Base-by-base conservation (phyloP, 1,139 yeast species). In the Blastobotrys proliferans region DNA sequence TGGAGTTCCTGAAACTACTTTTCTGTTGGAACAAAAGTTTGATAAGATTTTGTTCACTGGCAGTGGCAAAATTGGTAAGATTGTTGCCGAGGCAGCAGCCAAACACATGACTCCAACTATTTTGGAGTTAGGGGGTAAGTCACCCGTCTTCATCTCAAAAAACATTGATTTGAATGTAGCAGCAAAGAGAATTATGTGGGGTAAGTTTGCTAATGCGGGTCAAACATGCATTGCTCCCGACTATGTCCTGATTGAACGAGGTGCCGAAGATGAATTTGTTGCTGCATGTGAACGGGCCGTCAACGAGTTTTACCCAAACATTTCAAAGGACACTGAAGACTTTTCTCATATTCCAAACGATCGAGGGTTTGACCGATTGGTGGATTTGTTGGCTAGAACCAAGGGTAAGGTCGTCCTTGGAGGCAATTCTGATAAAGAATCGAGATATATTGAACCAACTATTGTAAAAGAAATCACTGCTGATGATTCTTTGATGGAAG, bases 201-300 rank as follows among this genome's bases (percentile, higher is more conserved):
- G 92, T 26, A 77, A 83, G 52, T 83, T 81, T 56, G 68, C 77
- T 32, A 88, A 86, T 60, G 78, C 83, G n/a, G 97, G 97, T 22
- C 97, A 88, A 64, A 81, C 94, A 1, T 88, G 97, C 69, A 86
- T 87, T 35, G 86, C 94, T 1, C 83, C 88, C 8, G 97, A 90
- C 64, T 90, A 87, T 56, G 68, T 83, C 6, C 59, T 87, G 40
- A 82, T 81, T 18, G 88, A 83, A 48, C 76, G 73, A 35, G 65
- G 71, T 1, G 61, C 79, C 18, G 76, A 79, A 53, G 73, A 69
- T n/a, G 68, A 74, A 51, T 75, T 86, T 41, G 64, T 79, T 3
- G 56, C 56, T 3, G 70, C 64, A n/a, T 58, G 83, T 16, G 61
- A 67, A 20, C 59, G 64, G 29, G 70, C 74, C 3, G 57, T 79